phyloP scores from a whole-genome alignment of 352 stramenopile genomes.

The Pythium scleroteichum region DNA sequence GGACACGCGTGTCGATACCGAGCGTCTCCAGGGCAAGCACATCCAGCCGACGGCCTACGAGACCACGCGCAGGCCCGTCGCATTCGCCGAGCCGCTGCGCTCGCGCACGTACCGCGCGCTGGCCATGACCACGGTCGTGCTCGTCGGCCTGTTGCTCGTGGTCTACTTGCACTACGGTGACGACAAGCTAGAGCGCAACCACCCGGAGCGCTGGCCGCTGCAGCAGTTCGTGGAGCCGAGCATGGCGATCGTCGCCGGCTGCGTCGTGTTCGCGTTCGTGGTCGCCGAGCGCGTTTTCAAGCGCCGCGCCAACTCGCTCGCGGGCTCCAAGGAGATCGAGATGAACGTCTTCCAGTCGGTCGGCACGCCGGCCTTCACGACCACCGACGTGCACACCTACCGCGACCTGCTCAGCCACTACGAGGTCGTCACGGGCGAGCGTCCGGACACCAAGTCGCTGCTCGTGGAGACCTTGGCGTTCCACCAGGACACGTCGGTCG shows the following conservation, averaged over 20 bases:
- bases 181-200: constrained; percentile 16
- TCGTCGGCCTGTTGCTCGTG: constrained; percentile 2
- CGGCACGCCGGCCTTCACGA: constrained; percentile 16
- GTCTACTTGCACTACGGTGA: constrained; percentile 26
- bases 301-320: background rate
- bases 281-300: constrained; percentile 11
- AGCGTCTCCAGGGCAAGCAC: constrained; percentile 7
- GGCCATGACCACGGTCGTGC: constrained; percentile 2
- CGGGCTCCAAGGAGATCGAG: constrained; percentile 3
- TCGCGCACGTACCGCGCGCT: constrained; percentile 14
- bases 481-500: constrained; percentile 2
- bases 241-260: constrained; percentile 10
- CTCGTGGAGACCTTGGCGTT: background rate
- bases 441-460: constrained; percentile 11
- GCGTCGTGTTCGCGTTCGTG: constrained; percentile 8
- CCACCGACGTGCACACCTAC: constrained; percentile 17
- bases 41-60: constrained; percentile 7
- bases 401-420: constrained; percentile 25
- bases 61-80: background rate
- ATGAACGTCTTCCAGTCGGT: constrained; percentile 6
- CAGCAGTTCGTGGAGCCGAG: constrained; percentile 24
- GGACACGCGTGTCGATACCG: constrained; percentile 18
- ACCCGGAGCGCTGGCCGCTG: constrained; percentile 23
- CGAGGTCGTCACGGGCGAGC: constrained; percentile 8
- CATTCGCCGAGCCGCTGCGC: constrained; percentile 22